These are phyloP conservation scores for Acorus calamus DNA, from an alignment of 106 monocot genomes.

Conservation along the genomic window DNA sequence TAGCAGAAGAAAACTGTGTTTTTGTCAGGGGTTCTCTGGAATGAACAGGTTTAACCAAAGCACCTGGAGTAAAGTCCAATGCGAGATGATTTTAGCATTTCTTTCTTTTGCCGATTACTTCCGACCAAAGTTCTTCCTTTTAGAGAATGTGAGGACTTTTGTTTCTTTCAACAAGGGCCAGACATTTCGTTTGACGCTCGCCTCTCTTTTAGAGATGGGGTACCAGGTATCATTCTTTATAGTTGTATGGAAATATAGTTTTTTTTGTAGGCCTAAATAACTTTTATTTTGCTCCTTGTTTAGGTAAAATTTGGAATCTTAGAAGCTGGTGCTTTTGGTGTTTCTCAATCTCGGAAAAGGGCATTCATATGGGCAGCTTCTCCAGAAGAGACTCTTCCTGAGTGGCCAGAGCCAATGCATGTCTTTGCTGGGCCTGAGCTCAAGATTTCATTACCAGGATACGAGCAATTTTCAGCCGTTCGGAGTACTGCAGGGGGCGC, in stretches of 20 bases:
- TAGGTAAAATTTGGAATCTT: constrained; percentile 97
- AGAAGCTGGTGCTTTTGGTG: constrained; percentile 94
- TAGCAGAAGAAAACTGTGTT: background rate
- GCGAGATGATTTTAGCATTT: constrained; percentile 98
- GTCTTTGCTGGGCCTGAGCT: constrained; percentile 87
- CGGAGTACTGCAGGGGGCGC: constrained; percentile 80
- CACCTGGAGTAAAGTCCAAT: constrained; percentile 98
- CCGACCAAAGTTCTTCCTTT: constrained; percentile 79
- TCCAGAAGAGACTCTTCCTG: constrained; percentile 81
- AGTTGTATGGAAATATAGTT: background rate
- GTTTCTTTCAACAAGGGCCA: constrained; percentile 99
- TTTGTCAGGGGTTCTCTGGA: constrained; percentile 88
- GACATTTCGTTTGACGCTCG: constrained; percentile 87
- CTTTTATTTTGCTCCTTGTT: background rate
- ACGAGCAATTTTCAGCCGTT: constrained; percentile 57
- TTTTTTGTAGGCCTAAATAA: background rate
- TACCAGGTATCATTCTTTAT: constrained; percentile 64
- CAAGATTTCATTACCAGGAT: constrained; percentile 53
- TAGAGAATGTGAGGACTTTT: constrained; percentile 95
- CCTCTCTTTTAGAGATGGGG: constrained; percentile 96
- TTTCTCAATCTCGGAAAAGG: constrained; percentile 95
- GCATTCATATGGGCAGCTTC: constrained; percentile 98
- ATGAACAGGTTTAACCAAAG: constrained; percentile 96
- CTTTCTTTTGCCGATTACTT: constrained; percentile 96
- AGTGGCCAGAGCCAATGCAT: constrained; percentile 99